phyloP scores from a whole-genome alignment of 805 yeast genomes.

The Lipomyces kockii region DNA sequence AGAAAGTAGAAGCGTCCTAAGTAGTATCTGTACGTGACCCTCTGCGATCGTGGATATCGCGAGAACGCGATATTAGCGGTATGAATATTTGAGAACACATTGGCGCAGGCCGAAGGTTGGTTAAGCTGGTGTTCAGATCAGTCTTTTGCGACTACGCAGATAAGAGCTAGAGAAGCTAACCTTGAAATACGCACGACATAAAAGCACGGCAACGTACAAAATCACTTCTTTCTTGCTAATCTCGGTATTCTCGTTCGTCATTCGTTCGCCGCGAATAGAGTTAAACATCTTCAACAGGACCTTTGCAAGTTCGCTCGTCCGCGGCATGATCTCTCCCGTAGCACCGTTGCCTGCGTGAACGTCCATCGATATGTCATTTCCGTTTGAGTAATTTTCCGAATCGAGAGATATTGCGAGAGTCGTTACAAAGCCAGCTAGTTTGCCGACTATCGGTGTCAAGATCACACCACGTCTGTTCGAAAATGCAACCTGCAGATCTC shows the following conservation, averaged over 20 bases:
- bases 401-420: constrained; percentile 22
- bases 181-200: constrained; percentile 62
- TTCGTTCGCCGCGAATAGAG: constrained; percentile 57
- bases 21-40: constrained; percentile 60
- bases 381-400: constrained; percentile 21
- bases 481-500: constrained; percentile 49
- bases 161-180: constrained; percentile 37
- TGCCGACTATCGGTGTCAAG: constrained; percentile 12
- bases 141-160: background rate
- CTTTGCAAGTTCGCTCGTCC: constrained; percentile 55
- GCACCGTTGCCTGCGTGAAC: constrained; percentile 30
- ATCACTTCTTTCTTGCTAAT: constrained; percentile 54
- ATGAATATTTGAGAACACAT: constrained; percentile 62
- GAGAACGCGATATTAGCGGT: constrained; percentile 50
- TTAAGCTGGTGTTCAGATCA: constrained; percentile 48
- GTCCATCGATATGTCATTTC: background rate
- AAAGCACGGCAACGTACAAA: constrained; percentile 56
- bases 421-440: constrained; percentile 19
- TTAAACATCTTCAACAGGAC: constrained; percentile 63
- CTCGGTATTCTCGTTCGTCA: constrained; percentile 35
- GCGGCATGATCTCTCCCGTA: constrained; percentile 28
- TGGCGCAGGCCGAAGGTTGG: constrained; percentile 46
- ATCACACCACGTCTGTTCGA: constrained; percentile 43
- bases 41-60: constrained; percentile 53
- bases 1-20: constrained; percentile 61